These are phyloP conservation scores for Geotrichum fermentans DNA, from an alignment of 1,139 yeast genomes.

Conservation along the genomic window DNA sequence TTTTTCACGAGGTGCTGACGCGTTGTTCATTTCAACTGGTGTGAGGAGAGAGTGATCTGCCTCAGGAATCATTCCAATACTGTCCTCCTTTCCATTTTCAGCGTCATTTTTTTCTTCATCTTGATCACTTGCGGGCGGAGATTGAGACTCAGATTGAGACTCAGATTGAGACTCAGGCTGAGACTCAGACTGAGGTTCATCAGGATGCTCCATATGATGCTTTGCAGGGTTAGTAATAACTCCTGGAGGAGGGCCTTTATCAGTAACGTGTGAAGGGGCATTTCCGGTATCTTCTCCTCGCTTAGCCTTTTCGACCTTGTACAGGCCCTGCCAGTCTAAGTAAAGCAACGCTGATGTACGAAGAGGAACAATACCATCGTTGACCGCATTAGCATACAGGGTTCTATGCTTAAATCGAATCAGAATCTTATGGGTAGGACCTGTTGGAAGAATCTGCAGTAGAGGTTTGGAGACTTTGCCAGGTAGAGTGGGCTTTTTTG, in stretches of 20 bases:
- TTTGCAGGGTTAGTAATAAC: slow-evolving; percentile 9
- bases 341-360: slow-evolving; percentile 79
- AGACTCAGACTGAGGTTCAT: slow-evolving; percentile 20
- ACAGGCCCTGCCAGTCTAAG: slow-evolving; percentile 64
- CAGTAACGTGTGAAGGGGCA: slow-evolving; percentile 1
- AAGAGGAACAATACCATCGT: slow-evolving; percentile 91
- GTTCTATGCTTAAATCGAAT: slow-evolving; percentile 64
- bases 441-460: slow-evolving; percentile 68
- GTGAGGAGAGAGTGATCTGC: slow-evolving; percentile 28
- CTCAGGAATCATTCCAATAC: slow-evolving; percentile 39
- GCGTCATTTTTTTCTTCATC: slow-evolving; percentile 4
- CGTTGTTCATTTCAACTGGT: slow-evolving; percentile 10
- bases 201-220: slow-evolving; percentile 20
- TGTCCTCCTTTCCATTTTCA: neutral
- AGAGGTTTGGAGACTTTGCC: slow-evolving; percentile 49
- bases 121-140: too few relatives aligned
- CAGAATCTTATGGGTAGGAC: slow-evolving; percentile 68
- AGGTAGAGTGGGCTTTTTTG: slow-evolving; percentile 37
- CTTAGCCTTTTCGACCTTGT: slow-evolving; percentile 47
- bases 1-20: slow-evolving; percentile 4
- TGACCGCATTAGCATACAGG: slow-evolving; percentile 69
- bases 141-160: neutral
- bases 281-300: slow-evolving; percentile 29
- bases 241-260: slow-evolving; percentile 2
- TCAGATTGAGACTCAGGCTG: neutral